These are phyloP conservation scores for Phialophora expanda DNA, from an alignment of 2,329 filamentous ascomycete species.

Conservation along the genomic window DNA sequence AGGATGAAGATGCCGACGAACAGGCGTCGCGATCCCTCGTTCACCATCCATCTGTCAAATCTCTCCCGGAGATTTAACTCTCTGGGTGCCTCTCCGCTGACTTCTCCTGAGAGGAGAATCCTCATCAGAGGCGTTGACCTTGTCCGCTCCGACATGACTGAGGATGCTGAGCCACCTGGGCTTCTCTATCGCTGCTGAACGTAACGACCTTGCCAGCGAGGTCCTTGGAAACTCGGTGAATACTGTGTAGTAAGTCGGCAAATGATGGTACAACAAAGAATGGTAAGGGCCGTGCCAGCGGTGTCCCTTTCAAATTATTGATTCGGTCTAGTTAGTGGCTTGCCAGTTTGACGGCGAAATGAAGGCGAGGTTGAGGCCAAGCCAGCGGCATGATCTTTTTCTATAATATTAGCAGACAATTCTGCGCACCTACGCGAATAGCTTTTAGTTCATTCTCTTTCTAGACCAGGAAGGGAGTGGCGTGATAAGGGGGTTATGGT, in stretches of 20 bases:
- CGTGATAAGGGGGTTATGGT: not conserved
- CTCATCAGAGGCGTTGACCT: constrained; percentile 82
- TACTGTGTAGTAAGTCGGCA: not conserved
- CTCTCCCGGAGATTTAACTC: constrained; percentile 71
- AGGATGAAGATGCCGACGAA: constrained; percentile 78
- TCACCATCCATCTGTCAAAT: constrained; percentile 87
- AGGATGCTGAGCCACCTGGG: constrained; percentile 15
- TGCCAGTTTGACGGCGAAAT: not conserved
- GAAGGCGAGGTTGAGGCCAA: not conserved
- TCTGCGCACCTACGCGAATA: not conserved
- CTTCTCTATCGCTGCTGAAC: not conserved
- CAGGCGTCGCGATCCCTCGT: constrained; percentile 82
- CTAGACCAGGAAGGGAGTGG: not conserved
- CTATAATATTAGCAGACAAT: not conserved
- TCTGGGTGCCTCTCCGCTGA: constrained; percentile 74
- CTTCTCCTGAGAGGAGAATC: constrained; percentile 81
- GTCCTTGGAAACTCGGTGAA: constrained; percentile 30
- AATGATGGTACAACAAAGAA: not conserved
- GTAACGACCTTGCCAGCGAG: constrained; percentile 28
- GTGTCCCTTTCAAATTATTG: not conserved
- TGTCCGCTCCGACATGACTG: constrained; percentile 63
- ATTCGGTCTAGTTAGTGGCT: not conserved
- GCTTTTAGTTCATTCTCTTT: not conserved
- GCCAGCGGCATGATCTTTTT: not conserved
- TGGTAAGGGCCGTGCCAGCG: not conserved